Percentiles rank a stretch among this genome's conserved stretches.
These are phyloP conservation scores for Capronia epimyces DNA, from an alignment of 2,329 filamentous ascomycete species.

Conservation along the genomic window DNA sequence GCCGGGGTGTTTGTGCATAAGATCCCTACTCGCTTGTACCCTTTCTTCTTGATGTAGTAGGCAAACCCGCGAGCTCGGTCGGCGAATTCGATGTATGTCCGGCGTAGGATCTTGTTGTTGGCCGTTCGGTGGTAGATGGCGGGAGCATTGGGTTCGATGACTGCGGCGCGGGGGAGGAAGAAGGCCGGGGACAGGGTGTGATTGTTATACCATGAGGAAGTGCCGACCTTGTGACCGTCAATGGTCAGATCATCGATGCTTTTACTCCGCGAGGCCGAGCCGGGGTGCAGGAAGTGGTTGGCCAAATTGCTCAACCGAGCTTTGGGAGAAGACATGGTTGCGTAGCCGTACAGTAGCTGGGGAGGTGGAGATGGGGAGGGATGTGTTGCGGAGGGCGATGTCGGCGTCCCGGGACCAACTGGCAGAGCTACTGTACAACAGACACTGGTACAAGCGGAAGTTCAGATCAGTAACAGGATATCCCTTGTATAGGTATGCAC, in stretches of 20 bases:
- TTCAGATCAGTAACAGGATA: too few species aligned
- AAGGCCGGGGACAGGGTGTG: slow-evolving; percentile 80
- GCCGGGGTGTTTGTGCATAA: slow-evolving; percentile 89
- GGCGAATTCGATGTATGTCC: slow-evolving; percentile 74
- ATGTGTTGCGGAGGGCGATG: neutral
- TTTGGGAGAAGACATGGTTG: slow-evolving; percentile 57
- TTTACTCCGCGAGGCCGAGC: slow-evolving; percentile 24
- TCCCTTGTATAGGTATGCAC: too few species aligned
- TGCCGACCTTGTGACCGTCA: slow-evolving; percentile 43
- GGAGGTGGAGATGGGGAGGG: neutral
- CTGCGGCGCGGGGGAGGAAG: slow-evolving; percentile 78
- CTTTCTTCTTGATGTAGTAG: slow-evolving; percentile 74
- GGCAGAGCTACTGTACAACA: too few species aligned
- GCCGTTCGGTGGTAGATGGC: slow-evolving; percentile 82
- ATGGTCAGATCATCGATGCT: slow-evolving; percentile 34
- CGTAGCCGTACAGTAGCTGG: slow-evolving; percentile 14
- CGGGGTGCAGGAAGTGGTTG: slow-evolving; percentile 37
- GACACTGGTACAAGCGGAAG: too few species aligned
- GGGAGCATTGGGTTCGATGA: slow-evolving; percentile 77
- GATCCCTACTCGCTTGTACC: slow-evolving; percentile 72
- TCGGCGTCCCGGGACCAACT: neutral
- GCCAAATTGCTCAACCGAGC: slow-evolving; percentile 56
- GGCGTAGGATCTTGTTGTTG: slow-evolving; percentile 66
- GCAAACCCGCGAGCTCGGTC: slow-evolving; percentile 82
- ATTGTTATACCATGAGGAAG: slow-evolving; percentile 50